A percentile compares a stretch with the other conserved stretches of the same genome.
These are phyloP conservation scores for Populus tomentosa DNA, from an alignment of 441 rosid species.

Conservation along the genomic window DNA sequence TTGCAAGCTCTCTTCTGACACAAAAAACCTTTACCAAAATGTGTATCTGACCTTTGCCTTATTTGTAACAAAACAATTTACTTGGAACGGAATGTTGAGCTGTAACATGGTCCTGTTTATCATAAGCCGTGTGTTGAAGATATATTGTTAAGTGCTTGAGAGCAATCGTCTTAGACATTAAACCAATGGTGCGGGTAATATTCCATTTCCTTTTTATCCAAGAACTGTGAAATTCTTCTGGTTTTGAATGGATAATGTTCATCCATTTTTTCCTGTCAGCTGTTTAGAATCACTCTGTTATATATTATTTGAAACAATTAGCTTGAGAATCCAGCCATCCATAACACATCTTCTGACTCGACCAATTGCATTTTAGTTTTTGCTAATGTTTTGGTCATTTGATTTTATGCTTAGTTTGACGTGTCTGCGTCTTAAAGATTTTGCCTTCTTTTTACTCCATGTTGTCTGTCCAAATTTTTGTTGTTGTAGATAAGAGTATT, in stretches of 20 bases:
- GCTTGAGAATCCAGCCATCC: not conserved
- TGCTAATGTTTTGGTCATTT: not conserved
- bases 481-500: not conserved
- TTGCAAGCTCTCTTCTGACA: slow-evolving; percentile 23
- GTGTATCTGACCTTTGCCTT: slow-evolving; percentile 1
- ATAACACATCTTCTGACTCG: no score
- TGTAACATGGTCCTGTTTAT: not conserved
- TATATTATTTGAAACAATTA: not conserved
- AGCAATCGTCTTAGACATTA: not conserved
- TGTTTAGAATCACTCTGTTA: not conserved
- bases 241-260: not conserved
- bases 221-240: not conserved
- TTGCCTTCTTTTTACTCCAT: not conserved
- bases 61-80: slow-evolving; percentile 9
- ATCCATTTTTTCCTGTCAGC: not conserved
- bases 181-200: not conserved
- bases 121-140: not conserved
- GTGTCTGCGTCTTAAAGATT: not conserved
- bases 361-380: not conserved
- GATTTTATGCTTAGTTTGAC: not conserved
- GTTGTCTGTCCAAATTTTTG: not conserved
- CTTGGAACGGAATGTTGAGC: slow-evolving; percentile 11
- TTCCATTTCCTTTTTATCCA: not conserved
- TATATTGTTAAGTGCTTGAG: not conserved
- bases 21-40: slow-evolving; percentile 6